Evolutionary conservation across 345 rosid species (phyloP), one percentile per base, ranked within the genome.

Genomic region (Firmiana major): DNA sequence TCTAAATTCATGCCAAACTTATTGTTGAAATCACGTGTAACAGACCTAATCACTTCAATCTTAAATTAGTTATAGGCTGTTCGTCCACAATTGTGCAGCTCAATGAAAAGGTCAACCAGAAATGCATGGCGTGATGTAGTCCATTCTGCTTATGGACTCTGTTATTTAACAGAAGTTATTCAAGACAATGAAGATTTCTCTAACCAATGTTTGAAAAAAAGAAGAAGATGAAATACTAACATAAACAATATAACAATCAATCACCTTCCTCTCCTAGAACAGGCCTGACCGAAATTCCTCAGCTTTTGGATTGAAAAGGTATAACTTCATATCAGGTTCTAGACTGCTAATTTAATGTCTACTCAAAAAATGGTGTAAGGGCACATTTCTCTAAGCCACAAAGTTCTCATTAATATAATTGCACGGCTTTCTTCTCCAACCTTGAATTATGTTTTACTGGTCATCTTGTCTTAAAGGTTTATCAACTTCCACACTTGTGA

Each of bases 61-160:
- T 81, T 84, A 5, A 79, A 81, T 66, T 42, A 53, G 22, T 66
- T 69, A 69, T 46, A 79, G 15, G 87, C 83, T 26, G 85, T 85
- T 71, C 82, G 64, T 63, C 87, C 85, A 55, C 77, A 66, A 63
- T 85, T 80, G 22, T 84, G 85, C 46, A 79, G 80, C 74, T 79
- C 77, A 45, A 82, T 82, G 22, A 84, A 70, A 74, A 84, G 81
- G 59, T 81, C 81, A 58, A 84, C 83, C 79, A 84, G 68, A 74
- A 16, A 62, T 19, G 48, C 28, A 28, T 70, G 58, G n/a, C 74
- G 74, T 16, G 74, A 70, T 19, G 59, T 58, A 0, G 58, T 49
- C 58, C 74, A 49, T 49, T 70, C 74, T 1, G 58, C 74, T 77
- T 85, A 84, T 64, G 55, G 34, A 58, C 45, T 6, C 31, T 64